A percentile compares a stretch with the other conserved stretches of the same genome.
Conservation (phyloP, 352 stramenopile species). For the Phytophthora citrophthora region DNA sequence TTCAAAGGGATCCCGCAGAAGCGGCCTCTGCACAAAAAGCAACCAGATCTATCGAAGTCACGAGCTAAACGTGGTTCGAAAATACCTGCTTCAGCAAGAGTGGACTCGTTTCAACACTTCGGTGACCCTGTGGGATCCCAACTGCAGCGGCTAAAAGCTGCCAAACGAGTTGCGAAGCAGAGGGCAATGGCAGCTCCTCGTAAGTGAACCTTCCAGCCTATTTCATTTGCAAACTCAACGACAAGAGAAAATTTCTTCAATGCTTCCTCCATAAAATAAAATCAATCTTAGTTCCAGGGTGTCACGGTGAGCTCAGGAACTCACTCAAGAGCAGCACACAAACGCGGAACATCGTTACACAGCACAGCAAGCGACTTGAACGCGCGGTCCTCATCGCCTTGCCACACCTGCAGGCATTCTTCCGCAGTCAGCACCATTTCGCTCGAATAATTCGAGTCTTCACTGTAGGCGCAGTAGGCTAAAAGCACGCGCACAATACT, state of each 20-base stretch:
- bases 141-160: conserved; percentile 53
- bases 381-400: conserved; percentile 68
- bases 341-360: conserved; percentile 63
- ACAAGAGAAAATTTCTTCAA: conserved; percentile 11
- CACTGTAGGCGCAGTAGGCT: conserved; percentile 80
- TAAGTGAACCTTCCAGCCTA: conserved; percentile 10
- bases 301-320: not conserved
- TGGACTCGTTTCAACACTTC: conserved; percentile 68
- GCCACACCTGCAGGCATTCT: conserved; percentile 71
- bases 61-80: not conserved
- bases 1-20: conserved; percentile 62
- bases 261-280: conserved; percentile 26
- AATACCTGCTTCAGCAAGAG: conserved; percentile 18
- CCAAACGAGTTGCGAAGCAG: conserved; percentile 29
- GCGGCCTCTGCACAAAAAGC: conserved; percentile 6
- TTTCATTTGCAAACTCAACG: not conserved
- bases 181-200: not conserved
- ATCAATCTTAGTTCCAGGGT: conserved; percentile 1
- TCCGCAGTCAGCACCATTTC: conserved; percentile 71
- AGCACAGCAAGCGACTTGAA: conserved; percentile 77
- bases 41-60: conserved; percentile 3
- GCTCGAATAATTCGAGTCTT: conserved; percentile 62
- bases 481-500: conserved; percentile 66
- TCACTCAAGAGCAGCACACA: conserved; percentile 53
- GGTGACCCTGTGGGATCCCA: conserved; percentile 59